A percentile compares a stretch with the other conserved stretches of the same genome.
Evolutionary conservation across 2,329 filamentous ascomycete species (phyloP).

Genomic region (Cryphonectria naterciae): DNA sequence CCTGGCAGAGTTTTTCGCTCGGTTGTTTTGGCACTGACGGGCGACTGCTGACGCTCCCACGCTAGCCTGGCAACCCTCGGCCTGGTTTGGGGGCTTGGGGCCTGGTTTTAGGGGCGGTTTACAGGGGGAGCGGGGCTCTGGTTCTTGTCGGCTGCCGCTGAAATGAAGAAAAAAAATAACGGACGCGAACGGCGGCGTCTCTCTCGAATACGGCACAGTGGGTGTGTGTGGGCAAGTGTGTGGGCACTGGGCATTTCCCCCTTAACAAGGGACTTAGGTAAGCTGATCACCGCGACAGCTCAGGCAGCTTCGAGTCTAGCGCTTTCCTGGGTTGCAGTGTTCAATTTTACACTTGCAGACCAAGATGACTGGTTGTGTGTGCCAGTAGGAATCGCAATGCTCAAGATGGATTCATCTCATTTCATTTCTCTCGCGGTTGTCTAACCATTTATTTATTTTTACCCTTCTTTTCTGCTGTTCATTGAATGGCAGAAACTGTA

Average conservation of each 20-base stretch:
- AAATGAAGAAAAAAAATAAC: not conserved
- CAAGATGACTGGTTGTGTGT: not conserved
- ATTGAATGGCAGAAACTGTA: not conserved
- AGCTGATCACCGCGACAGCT: not conserved
- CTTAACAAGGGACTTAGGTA: conserved; percentile 5
- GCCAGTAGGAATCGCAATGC: not conserved
- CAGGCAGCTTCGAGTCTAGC: not conserved
- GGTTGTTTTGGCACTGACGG: conserved; percentile 14
- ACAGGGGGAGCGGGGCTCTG: not conserved
- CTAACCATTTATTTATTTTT: too few relatives aligned
- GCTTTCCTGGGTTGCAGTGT: not conserved
- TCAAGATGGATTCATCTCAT: not conserved
- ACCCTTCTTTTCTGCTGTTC: not conserved
- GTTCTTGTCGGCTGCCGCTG: not conserved
- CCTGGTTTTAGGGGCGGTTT: not conserved
- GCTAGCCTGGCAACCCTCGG: conserved; percentile 7
- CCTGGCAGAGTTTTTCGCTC: conserved; percentile 18
- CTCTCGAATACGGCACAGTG: not conserved
- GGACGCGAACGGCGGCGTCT: not conserved
- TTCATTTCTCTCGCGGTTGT: not conserved
- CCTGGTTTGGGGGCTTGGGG: conserved; percentile 1
- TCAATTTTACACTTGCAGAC: not conserved
- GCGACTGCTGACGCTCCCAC: conserved; percentile 7
- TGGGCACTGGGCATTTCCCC: not conserved
- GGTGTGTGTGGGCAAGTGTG: too few relatives aligned